phyloP scores from a whole-genome alignment of 371 early-diverging fungal species.

The Nematocida ausubeli region DNA sequence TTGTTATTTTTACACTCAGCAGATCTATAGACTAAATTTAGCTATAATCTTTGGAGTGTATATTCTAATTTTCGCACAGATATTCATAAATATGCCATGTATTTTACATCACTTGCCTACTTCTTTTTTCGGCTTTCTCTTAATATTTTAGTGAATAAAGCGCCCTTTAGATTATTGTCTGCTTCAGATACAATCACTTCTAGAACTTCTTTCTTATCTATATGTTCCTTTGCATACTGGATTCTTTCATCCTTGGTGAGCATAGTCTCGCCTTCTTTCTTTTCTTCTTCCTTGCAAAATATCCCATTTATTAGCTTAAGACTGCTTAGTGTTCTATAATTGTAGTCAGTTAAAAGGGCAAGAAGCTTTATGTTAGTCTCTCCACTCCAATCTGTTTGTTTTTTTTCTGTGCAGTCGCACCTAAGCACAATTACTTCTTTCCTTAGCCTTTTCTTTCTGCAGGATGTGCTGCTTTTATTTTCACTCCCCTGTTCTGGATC shows the following conservation, averaged over 20 bases:
- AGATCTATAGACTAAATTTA: too few species aligned
- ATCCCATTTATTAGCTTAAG: background rate
- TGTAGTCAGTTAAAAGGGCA: background rate
- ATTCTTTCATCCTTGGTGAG: background rate
- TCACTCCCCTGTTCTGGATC: background rate
- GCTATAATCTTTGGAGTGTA: too few species aligned
- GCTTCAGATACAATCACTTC: background rate
- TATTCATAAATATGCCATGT: background rate
- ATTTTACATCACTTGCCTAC: background rate
- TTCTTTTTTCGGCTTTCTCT: conserved; percentile 5
- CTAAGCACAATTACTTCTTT: background rate
- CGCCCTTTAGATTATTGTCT: background rate
- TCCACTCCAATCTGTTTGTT: background rate
- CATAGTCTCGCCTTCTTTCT: background rate
- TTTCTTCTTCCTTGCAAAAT: background rate
- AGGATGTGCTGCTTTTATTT: background rate
- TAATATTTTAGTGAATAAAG: background rate
- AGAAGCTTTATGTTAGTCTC: background rate
- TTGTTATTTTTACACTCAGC: too few species aligned
- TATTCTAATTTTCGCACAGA: too few species aligned
- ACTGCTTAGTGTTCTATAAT: background rate
- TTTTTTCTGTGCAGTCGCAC: background rate
- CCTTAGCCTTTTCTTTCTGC: background rate
- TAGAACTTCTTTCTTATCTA: background rate
- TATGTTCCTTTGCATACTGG: background rate